Percentiles rank a stretch among this genome's conserved stretches.
Conservation (phyloP, 495 filamentous ascomycete genomes). For the Penicillium canariense region DNA sequence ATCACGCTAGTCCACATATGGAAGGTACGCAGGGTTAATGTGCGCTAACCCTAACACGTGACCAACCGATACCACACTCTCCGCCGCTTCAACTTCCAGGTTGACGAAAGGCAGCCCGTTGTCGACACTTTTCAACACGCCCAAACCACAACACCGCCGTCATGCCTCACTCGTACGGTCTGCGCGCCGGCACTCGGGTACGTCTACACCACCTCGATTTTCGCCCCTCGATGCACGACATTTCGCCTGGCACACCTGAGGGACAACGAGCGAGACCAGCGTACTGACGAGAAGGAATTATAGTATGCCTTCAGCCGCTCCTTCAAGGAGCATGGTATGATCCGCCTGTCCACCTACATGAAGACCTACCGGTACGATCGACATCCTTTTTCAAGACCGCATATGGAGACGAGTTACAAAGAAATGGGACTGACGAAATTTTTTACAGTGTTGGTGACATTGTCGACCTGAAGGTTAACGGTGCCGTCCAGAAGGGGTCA, state of each 20-base stretch:
- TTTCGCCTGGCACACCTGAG: not conserved
- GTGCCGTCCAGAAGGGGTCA: slow-evolving; percentile 97
- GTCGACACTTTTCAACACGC: slow-evolving; percentile 46
- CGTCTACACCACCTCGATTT: slow-evolving; percentile 28
- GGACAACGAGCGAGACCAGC: slow-evolving; percentile 6
- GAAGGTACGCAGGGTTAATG: slow-evolving; percentile 8
- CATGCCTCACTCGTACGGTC: slow-evolving; percentile 97
- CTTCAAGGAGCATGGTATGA: slow-evolving; percentile 92
- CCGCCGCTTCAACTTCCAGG: slow-evolving; percentile 9
- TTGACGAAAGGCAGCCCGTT: slow-evolving; percentile 21
- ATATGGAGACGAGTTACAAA: slow-evolving; percentile 19
- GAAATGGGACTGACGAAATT: slow-evolving; percentile 28
- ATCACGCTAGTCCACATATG: slow-evolving; percentile 1
- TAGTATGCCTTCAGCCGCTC: slow-evolving; percentile 88
- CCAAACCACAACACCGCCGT: slow-evolving; percentile 50
- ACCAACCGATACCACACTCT: slow-evolving; percentile 7
- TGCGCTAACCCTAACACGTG: slow-evolving; percentile 10
- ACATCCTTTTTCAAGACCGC: slow-evolving; percentile 13
- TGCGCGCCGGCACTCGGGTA: slow-evolving; percentile 89
- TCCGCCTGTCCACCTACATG: slow-evolving; percentile 87
- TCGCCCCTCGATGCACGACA: slow-evolving; percentile 6
- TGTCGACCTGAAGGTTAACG: slow-evolving; percentile 94
- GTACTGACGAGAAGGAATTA: slow-evolving; percentile 32
- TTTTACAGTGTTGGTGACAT: slow-evolving; percentile 86
- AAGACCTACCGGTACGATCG: slow-evolving; percentile 76